Evolutionary conservation across 2,329 filamentous ascomycete species (phyloP).

Genomic region (Leptographium galeiforme): DNA sequence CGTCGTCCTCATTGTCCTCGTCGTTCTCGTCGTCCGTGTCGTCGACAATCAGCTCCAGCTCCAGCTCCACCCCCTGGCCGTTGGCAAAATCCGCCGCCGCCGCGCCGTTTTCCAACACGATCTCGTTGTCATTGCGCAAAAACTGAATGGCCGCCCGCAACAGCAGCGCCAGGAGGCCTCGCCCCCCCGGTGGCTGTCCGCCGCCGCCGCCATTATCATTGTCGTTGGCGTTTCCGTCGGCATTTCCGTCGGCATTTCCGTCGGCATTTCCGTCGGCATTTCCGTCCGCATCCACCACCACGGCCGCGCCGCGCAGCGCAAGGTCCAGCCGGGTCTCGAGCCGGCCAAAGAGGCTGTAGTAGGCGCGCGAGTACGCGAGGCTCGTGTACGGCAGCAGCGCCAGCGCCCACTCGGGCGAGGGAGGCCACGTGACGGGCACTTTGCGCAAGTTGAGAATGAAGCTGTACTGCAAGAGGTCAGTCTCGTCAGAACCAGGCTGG

Average conservation of each 20-base stretch:
- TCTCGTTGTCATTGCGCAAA: conserved; percentile 5
- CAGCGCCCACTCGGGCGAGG: conserved; percentile 36
- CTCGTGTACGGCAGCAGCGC: conserved; percentile 32
- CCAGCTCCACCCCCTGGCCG: conserved; percentile 3
- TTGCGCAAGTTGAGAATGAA: conserved; percentile 30
- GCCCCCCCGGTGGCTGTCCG: too few relatives aligned
- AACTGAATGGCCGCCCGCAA: conserved; percentile 1
- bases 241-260: too few relatives aligned
- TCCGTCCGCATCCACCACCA: background rate
- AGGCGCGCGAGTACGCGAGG: conserved; percentile 27
- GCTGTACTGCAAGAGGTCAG: conserved; percentile 39
- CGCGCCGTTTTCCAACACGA: conserved; percentile 2
- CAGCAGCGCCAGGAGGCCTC: too few relatives aligned
- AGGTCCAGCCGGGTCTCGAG: conserved; percentile 36
- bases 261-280: too few relatives aligned
- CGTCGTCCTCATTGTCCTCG: conserved; percentile 17
- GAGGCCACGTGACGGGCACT: conserved; percentile 37
- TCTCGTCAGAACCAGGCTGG: too few relatives aligned
- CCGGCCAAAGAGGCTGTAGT: conserved; percentile 31
- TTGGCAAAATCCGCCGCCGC: background rate
- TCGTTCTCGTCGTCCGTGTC: conserved; percentile 16
- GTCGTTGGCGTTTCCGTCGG: too few relatives aligned
- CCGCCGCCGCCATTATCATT: too few relatives aligned
- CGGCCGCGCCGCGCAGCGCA: conserved; percentile 23
- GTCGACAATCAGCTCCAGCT: conserved; percentile 8